These are phyloP conservation scores for Steccherinum ochraceum DNA, from an alignment of 768 basidiomycete genomes.

Conservation along the genomic window DNA sequence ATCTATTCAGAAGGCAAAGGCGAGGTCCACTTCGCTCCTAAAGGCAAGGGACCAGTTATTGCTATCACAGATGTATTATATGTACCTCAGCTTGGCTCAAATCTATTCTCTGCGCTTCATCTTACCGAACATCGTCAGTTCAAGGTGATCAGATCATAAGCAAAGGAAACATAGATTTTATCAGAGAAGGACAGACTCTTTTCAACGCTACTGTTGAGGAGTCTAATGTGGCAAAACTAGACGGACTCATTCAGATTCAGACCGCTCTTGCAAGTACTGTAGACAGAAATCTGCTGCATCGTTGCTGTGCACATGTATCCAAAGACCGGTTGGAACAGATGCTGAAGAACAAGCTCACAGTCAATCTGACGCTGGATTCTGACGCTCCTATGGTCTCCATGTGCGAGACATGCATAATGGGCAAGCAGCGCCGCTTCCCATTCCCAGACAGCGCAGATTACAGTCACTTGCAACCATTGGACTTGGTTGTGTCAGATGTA, in stretches of 20 bases:
- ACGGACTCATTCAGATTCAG: neutral
- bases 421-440: slow-evolving; percentile 15
- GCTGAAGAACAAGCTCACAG: neutral
- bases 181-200: neutral
- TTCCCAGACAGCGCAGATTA: slow-evolving; percentile 6
- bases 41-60: neutral
- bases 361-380: neutral
- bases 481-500: neutral
- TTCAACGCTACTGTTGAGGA: neutral
- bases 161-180: neutral
- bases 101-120: neutral
- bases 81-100: neutral
- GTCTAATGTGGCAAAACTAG: neutral
- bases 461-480: neutral
- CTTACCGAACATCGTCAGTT: neutral
- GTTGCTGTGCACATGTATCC: neutral
- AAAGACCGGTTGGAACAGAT: neutral
- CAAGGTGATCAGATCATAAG: neutral
- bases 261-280: neutral
- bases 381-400: neutral
- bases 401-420: slow-evolving; percentile 17
- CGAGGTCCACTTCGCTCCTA: neutral
- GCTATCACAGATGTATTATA: neutral
- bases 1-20: neutral
- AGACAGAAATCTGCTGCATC: neutral